These are phyloP conservation scores for Penicillium sp. DNA, from an alignment of 2,329 filamentous ascomycete species.

Conservation along the genomic window DNA sequence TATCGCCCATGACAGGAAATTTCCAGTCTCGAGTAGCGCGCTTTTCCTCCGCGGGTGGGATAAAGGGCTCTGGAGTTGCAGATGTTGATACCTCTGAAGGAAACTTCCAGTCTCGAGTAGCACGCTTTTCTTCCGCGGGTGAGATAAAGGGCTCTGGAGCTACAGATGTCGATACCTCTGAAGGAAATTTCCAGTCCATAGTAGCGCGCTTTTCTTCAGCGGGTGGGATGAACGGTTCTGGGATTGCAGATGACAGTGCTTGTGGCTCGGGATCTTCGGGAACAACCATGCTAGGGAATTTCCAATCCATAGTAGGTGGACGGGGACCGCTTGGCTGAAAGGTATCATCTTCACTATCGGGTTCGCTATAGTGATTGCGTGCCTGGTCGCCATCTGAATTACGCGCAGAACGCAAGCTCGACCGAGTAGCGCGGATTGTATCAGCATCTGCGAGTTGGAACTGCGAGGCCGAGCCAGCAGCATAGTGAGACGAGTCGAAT, in stretches of 20 bases:
- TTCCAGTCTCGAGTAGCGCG: background rate
- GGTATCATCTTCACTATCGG: conserved; percentile 18
- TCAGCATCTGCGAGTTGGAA: conserved; percentile 51
- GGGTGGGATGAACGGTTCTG: background rate
- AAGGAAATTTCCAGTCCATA: conserved; percentile 56
- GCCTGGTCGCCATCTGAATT: conserved; percentile 35
- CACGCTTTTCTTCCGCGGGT: too few relatives aligned
- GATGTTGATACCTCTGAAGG: too few relatives aligned
- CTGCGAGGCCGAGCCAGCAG: conserved; percentile 48
- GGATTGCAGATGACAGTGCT: background rate
- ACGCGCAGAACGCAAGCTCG: conserved; percentile 43
- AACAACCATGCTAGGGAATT: conserved; percentile 36
- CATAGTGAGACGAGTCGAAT: conserved; percentile 49
- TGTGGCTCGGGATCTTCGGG: conserved; percentile 22
- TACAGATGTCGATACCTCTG: too few relatives aligned
- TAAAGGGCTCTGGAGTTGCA: too few relatives aligned
- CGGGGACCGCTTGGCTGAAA: conserved; percentile 33
- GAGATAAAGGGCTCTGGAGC: too few relatives aligned
- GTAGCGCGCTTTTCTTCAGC: conserved; percentile 34
- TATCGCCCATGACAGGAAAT: conserved; percentile 36
- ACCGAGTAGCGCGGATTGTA: conserved; percentile 55
- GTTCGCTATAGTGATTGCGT: conserved; percentile 23
- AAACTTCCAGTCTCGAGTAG: too few relatives aligned
- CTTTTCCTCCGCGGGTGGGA: too few relatives aligned
- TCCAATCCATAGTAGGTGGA: conserved; percentile 47